Conservation (phyloP, 768 basidiomycete genomes). For the Tulasnella sp. region DNA sequence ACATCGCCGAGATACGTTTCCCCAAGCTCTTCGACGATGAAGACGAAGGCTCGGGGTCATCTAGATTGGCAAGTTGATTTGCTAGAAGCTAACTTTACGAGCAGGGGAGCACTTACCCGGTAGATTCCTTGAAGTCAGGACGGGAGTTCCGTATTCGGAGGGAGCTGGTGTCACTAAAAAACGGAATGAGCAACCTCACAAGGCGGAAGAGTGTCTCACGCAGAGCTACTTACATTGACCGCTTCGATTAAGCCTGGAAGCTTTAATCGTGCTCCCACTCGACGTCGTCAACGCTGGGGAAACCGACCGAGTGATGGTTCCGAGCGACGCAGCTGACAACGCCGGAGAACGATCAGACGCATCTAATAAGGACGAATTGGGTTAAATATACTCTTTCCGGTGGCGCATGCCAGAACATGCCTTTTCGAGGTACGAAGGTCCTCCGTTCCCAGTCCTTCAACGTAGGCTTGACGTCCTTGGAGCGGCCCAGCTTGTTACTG, state of each 20-base stretch:
- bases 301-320: not conserved
- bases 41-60: not conserved
- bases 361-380: not conserved
- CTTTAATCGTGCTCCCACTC: not conserved
- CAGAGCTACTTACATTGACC: not conserved
- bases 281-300: not conserved
- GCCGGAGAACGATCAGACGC: not conserved
- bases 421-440: not conserved
- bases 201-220: not conserved
- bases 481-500: not conserved
- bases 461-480: not conserved
- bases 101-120: not conserved
- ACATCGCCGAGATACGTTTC: not conserved
- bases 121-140: not conserved
- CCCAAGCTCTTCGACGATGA: not conserved
- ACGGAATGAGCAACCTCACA: not conserved
- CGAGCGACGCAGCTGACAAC: not conserved
- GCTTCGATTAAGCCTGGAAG: not conserved
- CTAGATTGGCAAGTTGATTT: not conserved
- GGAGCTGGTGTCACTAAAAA: not conserved
- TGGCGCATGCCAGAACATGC: not conserved
- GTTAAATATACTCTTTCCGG: not conserved
- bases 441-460: not conserved
- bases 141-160: not conserved
- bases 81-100: not conserved